These are phyloP conservation scores for Terana coerulea DNA, from an alignment of 768 basidiomycete species.

Conservation along the genomic window DNA sequence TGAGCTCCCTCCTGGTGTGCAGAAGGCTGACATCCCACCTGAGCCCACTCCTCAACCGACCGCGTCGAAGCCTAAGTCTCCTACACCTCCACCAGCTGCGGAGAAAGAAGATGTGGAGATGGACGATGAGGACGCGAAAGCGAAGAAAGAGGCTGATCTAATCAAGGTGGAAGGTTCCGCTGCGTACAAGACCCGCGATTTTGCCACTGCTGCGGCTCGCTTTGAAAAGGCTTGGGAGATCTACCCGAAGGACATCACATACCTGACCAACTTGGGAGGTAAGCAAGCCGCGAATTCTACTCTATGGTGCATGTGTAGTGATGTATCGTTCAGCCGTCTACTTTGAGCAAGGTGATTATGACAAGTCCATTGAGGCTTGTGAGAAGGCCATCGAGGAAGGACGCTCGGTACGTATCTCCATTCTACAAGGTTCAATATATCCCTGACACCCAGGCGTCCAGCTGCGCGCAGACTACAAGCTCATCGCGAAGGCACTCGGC, in stretches of 20 bases:
- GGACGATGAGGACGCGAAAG: conserved; percentile 64
- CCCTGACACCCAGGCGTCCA: conserved; percentile 23
- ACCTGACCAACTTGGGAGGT: conserved; percentile 89
- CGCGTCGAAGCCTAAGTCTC: conserved; percentile 36
- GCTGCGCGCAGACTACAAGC: conserved; percentile 90
- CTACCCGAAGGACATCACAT: conserved; percentile 92
- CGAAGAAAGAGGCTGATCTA: conserved; percentile 74
- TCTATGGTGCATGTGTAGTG: not conserved
- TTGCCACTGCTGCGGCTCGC: conserved; percentile 68
- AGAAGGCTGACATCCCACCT: conserved; percentile 25
- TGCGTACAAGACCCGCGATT: conserved; percentile 84
- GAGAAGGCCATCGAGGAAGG: conserved; percentile 98
- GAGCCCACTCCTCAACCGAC: conserved; percentile 37
- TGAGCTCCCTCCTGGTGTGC: conserved; percentile 64
- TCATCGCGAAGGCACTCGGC: conserved; percentile 91
- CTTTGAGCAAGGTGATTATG: conserved; percentile 91
- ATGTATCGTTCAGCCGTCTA: conserved; percentile 63
- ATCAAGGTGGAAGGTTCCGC: conserved; percentile 76
- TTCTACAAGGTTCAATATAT: not conserved
- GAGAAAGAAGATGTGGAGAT: conserved; percentile 60
- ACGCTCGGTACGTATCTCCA: conserved; percentile 49
- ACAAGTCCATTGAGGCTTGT: conserved; percentile 86
- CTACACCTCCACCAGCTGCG: conserved; percentile 31
- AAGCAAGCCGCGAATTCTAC: conserved; percentile 18
- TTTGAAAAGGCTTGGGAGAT: conserved; percentile 90